Evolutionary conservation across 225 moss, liverwort and hornwort species (phyloP).

Genomic region (Physcomitrium patens): DNA sequence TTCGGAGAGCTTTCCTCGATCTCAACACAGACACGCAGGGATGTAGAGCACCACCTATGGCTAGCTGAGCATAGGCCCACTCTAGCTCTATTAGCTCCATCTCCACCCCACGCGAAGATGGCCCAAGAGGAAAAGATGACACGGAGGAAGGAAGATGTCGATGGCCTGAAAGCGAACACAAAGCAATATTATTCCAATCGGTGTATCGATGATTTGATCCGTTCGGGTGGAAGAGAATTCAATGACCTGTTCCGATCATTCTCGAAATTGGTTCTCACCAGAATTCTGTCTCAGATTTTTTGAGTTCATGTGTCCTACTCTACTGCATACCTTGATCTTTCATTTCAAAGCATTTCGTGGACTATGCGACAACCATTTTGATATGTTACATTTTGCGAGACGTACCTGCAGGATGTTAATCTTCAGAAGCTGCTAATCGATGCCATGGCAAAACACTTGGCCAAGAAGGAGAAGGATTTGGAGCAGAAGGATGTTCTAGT

Average conservation of each 20-base stretch:
- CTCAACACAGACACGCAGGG: constrained; percentile 43
- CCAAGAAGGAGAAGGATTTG: too few relatives aligned
- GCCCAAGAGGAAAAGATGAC: background rate
- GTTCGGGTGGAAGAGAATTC: constrained; percentile 33
- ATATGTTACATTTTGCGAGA: background rate
- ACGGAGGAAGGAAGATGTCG: constrained; percentile 27
- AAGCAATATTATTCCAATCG: constrained; percentile 26
- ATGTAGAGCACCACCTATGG: constrained; percentile 48
- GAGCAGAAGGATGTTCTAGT: background rate
- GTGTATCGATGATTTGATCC: constrained; percentile 30
- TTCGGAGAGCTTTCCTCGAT: constrained; percentile 39
- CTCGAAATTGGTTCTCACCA: constrained; percentile 46
- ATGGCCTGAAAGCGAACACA: constrained; percentile 22
- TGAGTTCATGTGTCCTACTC: background rate
- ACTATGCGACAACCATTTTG: background rate
- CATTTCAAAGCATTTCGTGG: background rate
- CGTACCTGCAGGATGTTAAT: constrained; percentile 40
- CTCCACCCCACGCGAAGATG: constrained; percentile 21
- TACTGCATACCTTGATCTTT: background rate
- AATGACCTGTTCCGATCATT: constrained; percentile 35
- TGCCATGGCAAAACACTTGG: constrained; percentile 25
- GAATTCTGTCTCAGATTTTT: constrained; percentile 8
- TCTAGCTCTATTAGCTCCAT: constrained; percentile 38
- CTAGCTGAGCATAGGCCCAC: constrained; percentile 38
- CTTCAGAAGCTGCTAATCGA: constrained; percentile 55